Conservation (phyloP, 2,329 filamentous ascomycete genomes). For the Colletotrichum falcatum region DNA sequence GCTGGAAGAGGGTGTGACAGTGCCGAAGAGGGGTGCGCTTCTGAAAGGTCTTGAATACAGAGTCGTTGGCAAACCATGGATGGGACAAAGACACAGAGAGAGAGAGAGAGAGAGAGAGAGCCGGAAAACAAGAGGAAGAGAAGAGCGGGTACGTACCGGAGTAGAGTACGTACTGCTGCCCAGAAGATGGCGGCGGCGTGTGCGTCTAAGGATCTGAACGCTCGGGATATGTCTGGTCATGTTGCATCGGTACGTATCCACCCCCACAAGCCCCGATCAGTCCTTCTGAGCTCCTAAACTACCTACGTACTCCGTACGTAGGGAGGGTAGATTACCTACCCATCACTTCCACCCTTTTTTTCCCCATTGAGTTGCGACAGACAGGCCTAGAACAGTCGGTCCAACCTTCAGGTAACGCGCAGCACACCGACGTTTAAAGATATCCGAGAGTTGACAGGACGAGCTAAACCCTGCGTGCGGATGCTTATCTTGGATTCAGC, state of each 20-base stretch:
- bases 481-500: background rate
- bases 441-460: background rate
- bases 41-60: background rate
- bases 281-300: background rate
- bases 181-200: conserved; percentile 22
- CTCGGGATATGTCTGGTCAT: conserved; percentile 27
- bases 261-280: background rate
- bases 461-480: background rate
- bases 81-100: background rate
- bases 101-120: background rate
- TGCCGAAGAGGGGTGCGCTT: background rate
- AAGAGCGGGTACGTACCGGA: background rate
- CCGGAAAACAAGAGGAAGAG: background rate
- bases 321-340: too few relatives aligned
- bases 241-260: conserved; percentile 23
- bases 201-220: conserved; percentile 33
- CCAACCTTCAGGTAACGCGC: background rate
- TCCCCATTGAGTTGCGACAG: background rate
- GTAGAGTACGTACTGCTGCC: conserved; percentile 9
- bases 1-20: conserved; percentile 9
- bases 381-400: background rate
- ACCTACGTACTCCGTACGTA: background rate
- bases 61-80: background rate
- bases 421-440: background rate
- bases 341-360: background rate